Evolutionary conservation across 306 rosid genomes (phyloP).

Genomic region (Clitoria ternatea): DNA sequence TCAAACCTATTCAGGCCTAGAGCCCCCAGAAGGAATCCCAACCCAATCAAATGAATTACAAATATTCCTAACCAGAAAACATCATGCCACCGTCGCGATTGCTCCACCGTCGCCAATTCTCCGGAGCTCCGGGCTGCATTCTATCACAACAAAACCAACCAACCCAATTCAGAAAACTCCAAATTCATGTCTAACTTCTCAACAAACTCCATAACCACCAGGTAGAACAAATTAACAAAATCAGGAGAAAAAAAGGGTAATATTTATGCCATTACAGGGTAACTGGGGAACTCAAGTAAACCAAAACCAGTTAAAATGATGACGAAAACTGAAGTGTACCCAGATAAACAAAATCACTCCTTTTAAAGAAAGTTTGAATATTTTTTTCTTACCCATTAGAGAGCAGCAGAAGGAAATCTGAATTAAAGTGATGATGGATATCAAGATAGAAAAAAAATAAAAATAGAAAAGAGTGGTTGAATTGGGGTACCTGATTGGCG

Average conservation of each 20-base stretch:
- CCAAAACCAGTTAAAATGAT: background rate
- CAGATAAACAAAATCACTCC: background rate
- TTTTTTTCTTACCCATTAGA: background rate
- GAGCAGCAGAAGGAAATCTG: too few species aligned
- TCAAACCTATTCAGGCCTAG: conserved; percentile 74
- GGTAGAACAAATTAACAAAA: background rate
- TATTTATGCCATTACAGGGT: background rate
- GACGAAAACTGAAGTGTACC: background rate
- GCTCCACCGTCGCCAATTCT: conserved; percentile 41
- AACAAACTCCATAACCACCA: background rate
- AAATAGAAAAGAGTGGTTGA: background rate
- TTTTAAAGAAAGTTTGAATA: background rate
- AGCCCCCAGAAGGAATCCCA: conserved; percentile 58
- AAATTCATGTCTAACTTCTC: background rate
- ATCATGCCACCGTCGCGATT: conserved; percentile 82
- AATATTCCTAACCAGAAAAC: conserved; percentile 86
- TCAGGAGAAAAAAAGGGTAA: background rate
- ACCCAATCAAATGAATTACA: conserved; percentile 57
- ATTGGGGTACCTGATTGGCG: conserved; percentile 47
- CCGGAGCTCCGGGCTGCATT: conserved; percentile 49
- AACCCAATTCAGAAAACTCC: background rate
- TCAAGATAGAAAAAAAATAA: background rate
- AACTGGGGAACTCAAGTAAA: background rate
- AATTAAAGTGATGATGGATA: too few species aligned
- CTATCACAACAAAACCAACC: conserved; percentile 32